Percentiles rank a stretch among this genome's conserved stretches.
Conservation (phyloP, 2,329 filamentous ascomycete genomes). For the Hypoxylon sp. region DNA sequence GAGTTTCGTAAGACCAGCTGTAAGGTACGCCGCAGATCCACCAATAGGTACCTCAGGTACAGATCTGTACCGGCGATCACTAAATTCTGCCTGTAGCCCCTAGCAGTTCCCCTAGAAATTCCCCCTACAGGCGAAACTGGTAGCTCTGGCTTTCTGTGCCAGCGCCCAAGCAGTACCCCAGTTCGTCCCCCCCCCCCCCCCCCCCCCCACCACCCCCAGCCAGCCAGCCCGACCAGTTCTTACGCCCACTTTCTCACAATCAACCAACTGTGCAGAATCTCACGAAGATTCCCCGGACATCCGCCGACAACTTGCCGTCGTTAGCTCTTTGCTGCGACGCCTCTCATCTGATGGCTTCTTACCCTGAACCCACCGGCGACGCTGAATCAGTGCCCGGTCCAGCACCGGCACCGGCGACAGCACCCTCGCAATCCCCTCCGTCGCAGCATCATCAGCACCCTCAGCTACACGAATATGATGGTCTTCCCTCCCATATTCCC, state of each 20-base stretch:
- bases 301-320: constrained; percentile 43
- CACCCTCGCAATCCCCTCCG: constrained; percentile 16
- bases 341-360: constrained; percentile 39
- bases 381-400: constrained; percentile 8
- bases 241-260: constrained; percentile 11
- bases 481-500: constrained; percentile 30
- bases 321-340: constrained; percentile 24
- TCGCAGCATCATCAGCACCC: constrained; percentile 6
- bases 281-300: constrained; percentile 47
- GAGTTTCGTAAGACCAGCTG: too few species aligned
- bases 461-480: constrained; percentile 27
- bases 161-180: too few species aligned
- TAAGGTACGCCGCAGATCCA: too few species aligned
- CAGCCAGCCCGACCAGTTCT: too few species aligned
- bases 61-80: too few species aligned
- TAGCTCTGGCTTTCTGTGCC: too few species aligned
- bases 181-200: too few species aligned
- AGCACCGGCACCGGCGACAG: background rate
- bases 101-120: too few species aligned
- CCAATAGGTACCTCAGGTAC: too few species aligned
- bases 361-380: constrained; percentile 34
- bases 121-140: too few species aligned
- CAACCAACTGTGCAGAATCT: constrained; percentile 28
- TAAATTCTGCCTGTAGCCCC: too few species aligned
- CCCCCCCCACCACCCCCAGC: too few species aligned